Evolutionary conservation across 257 asterid species (phyloP).

Genomic region (Solanum lycopersicoides): DNA sequence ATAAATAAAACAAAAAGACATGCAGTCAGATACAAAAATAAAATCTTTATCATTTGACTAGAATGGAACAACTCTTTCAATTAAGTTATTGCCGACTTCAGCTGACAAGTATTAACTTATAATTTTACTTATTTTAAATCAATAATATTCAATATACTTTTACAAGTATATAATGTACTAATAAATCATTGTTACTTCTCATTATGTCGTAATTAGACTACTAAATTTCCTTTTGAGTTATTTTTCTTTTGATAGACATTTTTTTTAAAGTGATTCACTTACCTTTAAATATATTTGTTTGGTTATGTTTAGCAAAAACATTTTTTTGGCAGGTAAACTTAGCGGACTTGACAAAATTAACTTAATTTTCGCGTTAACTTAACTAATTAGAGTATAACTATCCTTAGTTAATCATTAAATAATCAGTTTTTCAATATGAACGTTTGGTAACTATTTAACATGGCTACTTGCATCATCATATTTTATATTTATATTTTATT

Average conservation of each 20-base stretch:
- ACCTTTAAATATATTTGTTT: neutral
- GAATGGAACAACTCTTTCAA: neutral
- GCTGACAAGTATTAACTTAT: neutral
- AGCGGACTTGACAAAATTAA: neutral
- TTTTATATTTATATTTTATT: too few relatives aligned
- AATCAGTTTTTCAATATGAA: neutral
- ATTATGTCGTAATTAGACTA: neutral
- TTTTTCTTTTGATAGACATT: neutral
- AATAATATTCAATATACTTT: too few relatives aligned
- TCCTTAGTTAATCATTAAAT: neutral
- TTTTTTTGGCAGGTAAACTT: neutral
- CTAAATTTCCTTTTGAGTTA: neutral
- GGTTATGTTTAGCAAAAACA: neutral
- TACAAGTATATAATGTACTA: too few relatives aligned
- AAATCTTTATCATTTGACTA: neutral
- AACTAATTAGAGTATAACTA: neutral
- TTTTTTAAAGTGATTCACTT: neutral
- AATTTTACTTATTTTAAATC: neutral
- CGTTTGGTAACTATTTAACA: neutral
- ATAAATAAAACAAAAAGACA: neutral
- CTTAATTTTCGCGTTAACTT: neutral
- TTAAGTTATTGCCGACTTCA: neutral
- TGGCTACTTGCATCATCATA: neutral
- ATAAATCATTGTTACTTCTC: neutral
- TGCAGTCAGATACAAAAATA: neutral